Percentiles rank a stretch among this genome's conserved stretches.
Evolutionary conservation across 1,284 basidiomycete species (phyloP).

Genomic region (Ceratobasidium sp.): DNA sequence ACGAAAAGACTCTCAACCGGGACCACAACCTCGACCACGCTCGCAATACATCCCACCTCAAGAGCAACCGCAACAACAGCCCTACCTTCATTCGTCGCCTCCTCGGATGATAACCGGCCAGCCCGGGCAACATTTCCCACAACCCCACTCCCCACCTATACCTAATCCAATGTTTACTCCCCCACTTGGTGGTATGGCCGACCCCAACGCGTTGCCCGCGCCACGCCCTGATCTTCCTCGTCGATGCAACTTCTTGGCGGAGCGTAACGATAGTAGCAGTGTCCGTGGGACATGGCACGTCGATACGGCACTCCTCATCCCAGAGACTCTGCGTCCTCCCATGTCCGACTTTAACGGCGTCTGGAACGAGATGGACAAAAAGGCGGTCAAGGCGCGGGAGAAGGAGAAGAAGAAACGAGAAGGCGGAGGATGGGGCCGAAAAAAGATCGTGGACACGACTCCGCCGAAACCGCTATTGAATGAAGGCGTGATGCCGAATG

Average conservation of each 20-base stretch:
- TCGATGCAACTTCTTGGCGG: slow-evolving; percentile 17
- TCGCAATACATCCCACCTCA: slow-evolving; percentile 7
- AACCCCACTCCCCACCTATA: neutral
- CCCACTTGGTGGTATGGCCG: neutral
- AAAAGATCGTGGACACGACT: slow-evolving; percentile 19
- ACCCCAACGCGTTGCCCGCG: slow-evolving; percentile 3
- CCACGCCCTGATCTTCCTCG: neutral
- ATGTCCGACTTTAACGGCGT: slow-evolving; percentile 35
- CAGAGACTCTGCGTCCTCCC: slow-evolving; percentile 20
- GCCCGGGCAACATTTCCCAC: neutral
- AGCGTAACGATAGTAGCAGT: slow-evolving; percentile 22
- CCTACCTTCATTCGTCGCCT: neutral
- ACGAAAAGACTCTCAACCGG: neutral
- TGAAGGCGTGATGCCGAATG: slow-evolving; percentile 36
- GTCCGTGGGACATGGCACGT: slow-evolving; percentile 24
- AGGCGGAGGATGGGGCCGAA: slow-evolving; percentile 33
- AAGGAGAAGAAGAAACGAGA: slow-evolving; percentile 34
- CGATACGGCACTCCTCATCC: slow-evolving; percentile 26
- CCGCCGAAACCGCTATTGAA: slow-evolving; percentile 25
- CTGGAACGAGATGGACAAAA: slow-evolving; percentile 46
- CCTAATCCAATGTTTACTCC: neutral
- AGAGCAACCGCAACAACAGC: neutral
- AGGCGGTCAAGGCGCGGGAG: slow-evolving; percentile 26
- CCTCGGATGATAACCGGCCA: neutral
- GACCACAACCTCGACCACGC: neutral